Percentiles rank a stretch among this genome's conserved stretches.
phyloP scores from a whole-genome alignment of 139 green algal species.

The Eudorina sp. region DNA sequence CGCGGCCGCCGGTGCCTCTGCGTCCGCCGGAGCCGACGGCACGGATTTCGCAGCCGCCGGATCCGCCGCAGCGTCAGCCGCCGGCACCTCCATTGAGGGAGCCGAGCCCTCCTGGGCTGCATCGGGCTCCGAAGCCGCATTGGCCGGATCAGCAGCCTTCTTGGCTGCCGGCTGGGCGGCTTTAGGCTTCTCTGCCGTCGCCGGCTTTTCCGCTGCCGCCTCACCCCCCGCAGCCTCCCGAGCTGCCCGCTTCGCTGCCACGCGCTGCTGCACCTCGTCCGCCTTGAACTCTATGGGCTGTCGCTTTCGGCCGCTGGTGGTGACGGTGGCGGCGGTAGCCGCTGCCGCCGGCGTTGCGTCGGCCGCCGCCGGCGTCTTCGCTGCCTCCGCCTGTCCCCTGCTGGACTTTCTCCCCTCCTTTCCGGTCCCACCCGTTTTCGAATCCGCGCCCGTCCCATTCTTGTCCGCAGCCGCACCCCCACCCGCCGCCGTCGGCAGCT shows the following conservation, averaged over 20 bases:
- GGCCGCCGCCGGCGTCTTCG: background rate
- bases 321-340: background rate
- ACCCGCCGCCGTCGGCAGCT: background rate
- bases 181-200: background rate
- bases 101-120: too few relatives aligned
- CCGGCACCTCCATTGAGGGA: background rate
- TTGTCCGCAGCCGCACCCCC: background rate
- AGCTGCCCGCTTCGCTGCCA: slow-evolving; percentile 37
- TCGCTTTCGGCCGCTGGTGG: slow-evolving; percentile 14
- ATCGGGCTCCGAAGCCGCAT: background rate
- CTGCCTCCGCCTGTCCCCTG: background rate
- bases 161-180: background rate
- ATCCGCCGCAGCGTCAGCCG: background rate
- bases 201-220: background rate
- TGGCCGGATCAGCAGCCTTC: background rate
- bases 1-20: background rate
- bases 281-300: slow-evolving; percentile 25
- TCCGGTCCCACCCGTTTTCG: background rate
- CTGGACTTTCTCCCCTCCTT: background rate
- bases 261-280: slow-evolving; percentile 25
- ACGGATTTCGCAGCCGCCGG: background rate
- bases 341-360: background rate
- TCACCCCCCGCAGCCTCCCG: background rate
- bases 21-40: background rate
- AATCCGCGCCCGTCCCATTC: background rate